Evolutionary conservation across 768 basidiomycete species (phyloP).

Genomic region (Mycena kentingensis): DNA sequence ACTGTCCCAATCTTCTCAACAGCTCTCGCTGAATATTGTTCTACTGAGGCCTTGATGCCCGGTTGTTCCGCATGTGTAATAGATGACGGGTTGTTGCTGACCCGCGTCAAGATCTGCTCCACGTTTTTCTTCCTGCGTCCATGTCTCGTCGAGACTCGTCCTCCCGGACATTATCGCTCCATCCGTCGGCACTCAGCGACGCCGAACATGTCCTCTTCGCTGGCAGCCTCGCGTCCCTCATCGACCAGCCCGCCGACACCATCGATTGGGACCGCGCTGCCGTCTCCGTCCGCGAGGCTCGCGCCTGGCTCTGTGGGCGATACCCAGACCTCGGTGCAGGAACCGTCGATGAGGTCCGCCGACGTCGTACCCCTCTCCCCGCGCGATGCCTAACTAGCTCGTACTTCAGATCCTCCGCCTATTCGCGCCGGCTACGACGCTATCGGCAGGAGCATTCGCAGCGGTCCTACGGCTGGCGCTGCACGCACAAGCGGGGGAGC

Average conservation of each 20-base stretch:
- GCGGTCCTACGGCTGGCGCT: constrained; percentile 50
- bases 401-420: constrained; percentile 37
- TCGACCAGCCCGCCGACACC: constrained; percentile 1
- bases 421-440: constrained; percentile 39
- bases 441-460: constrained; percentile 54
- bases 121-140: too few relatives aligned
- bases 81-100: too few relatives aligned
- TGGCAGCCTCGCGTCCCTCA: constrained; percentile 43
- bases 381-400: background rate
- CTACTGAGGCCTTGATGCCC: too few relatives aligned
- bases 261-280: constrained; percentile 26
- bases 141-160: too few relatives aligned
- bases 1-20: too few relatives aligned
- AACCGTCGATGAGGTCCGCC: constrained; percentile 23
- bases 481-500: constrained; percentile 44
- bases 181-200: constrained; percentile 56
- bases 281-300: constrained; percentile 48
- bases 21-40: too few relatives aligned
- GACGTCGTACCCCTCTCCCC: background rate
- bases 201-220: constrained; percentile 51
- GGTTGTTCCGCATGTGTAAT: too few relatives aligned
- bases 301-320: constrained; percentile 55
- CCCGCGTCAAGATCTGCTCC: too few relatives aligned
- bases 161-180: constrained; percentile 46
- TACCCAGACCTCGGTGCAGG: constrained; percentile 35